phyloP scores from a whole-genome alignment of 2,329 filamentous ascomycete genomes.

The Xylaria sp. region DNA sequence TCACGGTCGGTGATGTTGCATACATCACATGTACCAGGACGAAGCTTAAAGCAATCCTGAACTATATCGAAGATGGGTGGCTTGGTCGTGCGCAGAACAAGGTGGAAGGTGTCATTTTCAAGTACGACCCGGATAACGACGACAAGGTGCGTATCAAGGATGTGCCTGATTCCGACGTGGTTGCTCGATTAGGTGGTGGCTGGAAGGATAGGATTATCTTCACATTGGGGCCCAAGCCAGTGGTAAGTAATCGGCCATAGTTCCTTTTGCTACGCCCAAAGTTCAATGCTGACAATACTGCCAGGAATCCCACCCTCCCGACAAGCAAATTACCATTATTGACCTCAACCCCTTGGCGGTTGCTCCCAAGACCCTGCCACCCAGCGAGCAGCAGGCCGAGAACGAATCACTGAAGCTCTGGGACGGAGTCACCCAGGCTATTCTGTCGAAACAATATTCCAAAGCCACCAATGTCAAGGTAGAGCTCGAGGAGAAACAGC shows the following conservation, averaged over 20 bases:
- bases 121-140: slow-evolving; percentile 86
- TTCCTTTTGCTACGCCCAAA: neutral
- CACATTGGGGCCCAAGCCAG: slow-evolving; percentile 62
- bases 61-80: slow-evolving; percentile 96
- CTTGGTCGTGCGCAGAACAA: slow-evolving; percentile 89
- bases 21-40: slow-evolving; percentile 91
- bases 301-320: slow-evolving; percentile 54
- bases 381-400: slow-evolving; percentile 76
- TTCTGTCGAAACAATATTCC: slow-evolving; percentile 79
- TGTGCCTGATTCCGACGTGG: slow-evolving; percentile 81
- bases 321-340: slow-evolving; percentile 77
- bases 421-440: slow-evolving; percentile 85
- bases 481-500: slow-evolving; percentile 88
- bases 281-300: slow-evolving; percentile 16
- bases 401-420: slow-evolving; percentile 92
- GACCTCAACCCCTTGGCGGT: slow-evolving; percentile 86
- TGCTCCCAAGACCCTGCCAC: slow-evolving; percentile 78
- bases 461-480: slow-evolving; percentile 87
- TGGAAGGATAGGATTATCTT: slow-evolving; percentile 79
- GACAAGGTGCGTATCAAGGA: slow-evolving; percentile 80
- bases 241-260: slow-evolving; percentile 57
- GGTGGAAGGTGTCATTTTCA: slow-evolving; percentile 89
- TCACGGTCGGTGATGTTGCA: slow-evolving; percentile 88
- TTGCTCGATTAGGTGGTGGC: slow-evolving; percentile 80
- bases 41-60: slow-evolving; percentile 86